Evolutionary conservation across 148 eudicot genomes (phyloP).

Genomic region (Amaranthus cruentus): DNA sequence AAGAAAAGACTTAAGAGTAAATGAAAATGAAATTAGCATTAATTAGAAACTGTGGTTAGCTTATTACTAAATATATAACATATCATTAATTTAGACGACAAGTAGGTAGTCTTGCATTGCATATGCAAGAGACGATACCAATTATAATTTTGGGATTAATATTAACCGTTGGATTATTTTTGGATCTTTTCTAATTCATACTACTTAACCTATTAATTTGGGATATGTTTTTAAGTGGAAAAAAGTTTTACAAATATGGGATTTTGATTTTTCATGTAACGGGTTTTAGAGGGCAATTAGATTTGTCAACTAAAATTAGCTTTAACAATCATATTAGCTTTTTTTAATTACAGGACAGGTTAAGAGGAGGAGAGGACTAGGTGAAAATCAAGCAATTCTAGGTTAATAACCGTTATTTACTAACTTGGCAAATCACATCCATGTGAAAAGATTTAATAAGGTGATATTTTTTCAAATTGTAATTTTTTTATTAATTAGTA

Average conservation of each 20-base stretch:
- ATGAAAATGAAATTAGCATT: constrained; percentile 4
- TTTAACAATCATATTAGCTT: too few relatives aligned
- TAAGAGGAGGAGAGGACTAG: too few relatives aligned
- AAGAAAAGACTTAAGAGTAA: constrained; percentile 3
- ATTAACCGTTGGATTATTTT: constrained; percentile 8
- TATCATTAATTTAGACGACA: constrained; percentile 15
- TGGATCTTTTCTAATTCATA: constrained; percentile 11
- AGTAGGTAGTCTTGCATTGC: constrained; percentile 1
- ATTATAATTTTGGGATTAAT: constrained; percentile 11
- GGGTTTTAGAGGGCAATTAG: too few relatives aligned
- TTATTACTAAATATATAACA: not conserved
- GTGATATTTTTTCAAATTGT: too few relatives aligned
- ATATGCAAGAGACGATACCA: constrained; percentile 6
- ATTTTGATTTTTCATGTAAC: too few relatives aligned
- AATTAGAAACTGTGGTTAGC: not conserved
- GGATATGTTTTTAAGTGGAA: not conserved
- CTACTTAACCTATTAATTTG: constrained; percentile 8
- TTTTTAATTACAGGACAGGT: too few relatives aligned
- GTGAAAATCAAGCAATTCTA: too few relatives aligned
- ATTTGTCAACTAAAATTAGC: too few relatives aligned
- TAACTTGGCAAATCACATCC: too few relatives aligned
- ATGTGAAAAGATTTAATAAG: too few relatives aligned
- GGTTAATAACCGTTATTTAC: too few relatives aligned
- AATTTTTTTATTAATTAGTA: too few relatives aligned
- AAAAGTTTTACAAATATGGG: not conserved